Conservation (phyloP, 805 yeast genomes). For the Lachancea waltii region DNA sequence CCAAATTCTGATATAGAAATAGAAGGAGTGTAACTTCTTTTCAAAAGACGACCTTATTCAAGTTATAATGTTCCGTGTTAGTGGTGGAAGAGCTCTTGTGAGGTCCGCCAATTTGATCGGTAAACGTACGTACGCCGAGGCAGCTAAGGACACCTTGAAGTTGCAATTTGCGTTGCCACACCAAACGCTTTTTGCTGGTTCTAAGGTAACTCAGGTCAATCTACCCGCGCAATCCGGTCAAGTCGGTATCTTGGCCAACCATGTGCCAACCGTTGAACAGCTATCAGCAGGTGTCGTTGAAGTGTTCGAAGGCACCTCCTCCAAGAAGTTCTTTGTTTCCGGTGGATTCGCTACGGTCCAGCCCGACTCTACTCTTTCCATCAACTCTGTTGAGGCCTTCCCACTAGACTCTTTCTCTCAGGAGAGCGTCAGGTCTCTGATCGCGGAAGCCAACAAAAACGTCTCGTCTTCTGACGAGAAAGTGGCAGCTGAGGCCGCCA, state of each 20-base stretch:
- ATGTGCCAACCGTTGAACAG: conserved; percentile 96
- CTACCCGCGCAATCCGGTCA: conserved; percentile 94
- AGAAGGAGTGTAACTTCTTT: too few relatives aligned
- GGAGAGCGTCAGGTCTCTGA: conserved; percentile 68
- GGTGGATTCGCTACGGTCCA: conserved; percentile 97
- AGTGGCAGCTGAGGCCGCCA: conserved; percentile 89
- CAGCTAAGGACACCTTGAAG: conserved; percentile 74
- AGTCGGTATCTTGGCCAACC: conserved; percentile 94
- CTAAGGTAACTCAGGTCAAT: conserved; percentile 66
- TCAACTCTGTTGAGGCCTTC: conserved; percentile 93
- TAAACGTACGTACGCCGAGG: conserved; percentile 81
- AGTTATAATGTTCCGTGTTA: conserved; percentile 23
- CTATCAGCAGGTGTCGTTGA: conserved; percentile 93
- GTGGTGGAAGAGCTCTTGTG: conserved; percentile 18
- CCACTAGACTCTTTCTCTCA: conserved; percentile 81
- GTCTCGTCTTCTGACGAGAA: conserved; percentile 76
- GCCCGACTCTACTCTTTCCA: conserved; percentile 85
- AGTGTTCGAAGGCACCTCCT: conserved; percentile 68
- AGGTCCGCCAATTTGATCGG: conserved; percentile 44
- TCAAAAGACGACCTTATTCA: too few relatives aligned
- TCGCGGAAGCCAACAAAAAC: conserved; percentile 93
- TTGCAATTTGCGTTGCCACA: conserved; percentile 90
- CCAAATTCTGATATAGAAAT: not conserved
- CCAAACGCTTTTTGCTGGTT: conserved; percentile 53
- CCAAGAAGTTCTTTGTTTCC: conserved; percentile 78